phyloP scores from a whole-genome alignment of 805 yeast genomes.

The Candida peoriensis region DNA sequence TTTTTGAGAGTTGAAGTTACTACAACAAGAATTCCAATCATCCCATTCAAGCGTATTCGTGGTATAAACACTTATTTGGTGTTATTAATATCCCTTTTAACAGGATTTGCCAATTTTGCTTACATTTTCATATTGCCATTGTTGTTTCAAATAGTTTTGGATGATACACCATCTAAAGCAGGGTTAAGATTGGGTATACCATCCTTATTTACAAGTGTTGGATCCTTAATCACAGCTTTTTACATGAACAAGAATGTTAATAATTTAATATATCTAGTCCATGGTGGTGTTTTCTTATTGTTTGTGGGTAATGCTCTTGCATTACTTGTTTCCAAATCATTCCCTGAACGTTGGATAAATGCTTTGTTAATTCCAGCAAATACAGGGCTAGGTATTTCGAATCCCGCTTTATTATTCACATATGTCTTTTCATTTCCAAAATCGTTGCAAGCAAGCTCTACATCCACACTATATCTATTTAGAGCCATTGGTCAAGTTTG shows the following conservation, averaged over 20 bases:
- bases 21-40: conserved; percentile 28
- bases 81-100: conserved; percentile 28
- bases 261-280: conserved; percentile 25
- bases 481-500: conserved; percentile 59
- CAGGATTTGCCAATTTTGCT: conserved; percentile 36
- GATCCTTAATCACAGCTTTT: conserved; percentile 35
- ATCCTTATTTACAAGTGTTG: conserved; percentile 37
- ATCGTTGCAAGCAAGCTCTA: conserved; percentile 57
- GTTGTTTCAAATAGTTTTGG: conserved; percentile 36
- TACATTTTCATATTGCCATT: conserved; percentile 38
- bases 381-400: conserved; percentile 51
- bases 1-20: conserved; percentile 20
- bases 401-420: conserved; percentile 58
- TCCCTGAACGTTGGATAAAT: conserved; percentile 29
- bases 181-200: conserved; percentile 39
- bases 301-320: conserved; percentile 33
- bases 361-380: conserved; percentile 38
- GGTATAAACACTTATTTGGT: conserved; percentile 22
- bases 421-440: conserved; percentile 65
- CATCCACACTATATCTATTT: conserved; percentile 59
- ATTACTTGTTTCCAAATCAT: conserved; percentile 33
- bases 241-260: conserved; percentile 30
- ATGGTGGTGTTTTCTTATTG: conserved; percentile 32
- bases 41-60: conserved; percentile 27
- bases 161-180: conserved; percentile 35